Evolutionary conservation across 208 protist species (phyloP).

Genomic region (Jaenimonas drosophilae): DNA sequence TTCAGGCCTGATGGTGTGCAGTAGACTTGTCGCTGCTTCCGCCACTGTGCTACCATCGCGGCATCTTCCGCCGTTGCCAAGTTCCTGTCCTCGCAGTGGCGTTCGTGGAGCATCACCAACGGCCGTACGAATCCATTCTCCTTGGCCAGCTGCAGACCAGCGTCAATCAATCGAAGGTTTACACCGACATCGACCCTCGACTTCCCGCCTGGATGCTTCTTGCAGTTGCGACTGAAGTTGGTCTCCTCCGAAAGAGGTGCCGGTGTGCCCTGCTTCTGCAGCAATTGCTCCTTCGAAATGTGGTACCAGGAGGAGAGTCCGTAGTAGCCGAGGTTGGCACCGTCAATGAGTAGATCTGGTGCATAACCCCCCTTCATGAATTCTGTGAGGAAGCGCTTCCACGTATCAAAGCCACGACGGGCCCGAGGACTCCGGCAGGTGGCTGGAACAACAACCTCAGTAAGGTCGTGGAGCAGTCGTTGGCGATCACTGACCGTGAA

Average conservation of each 20-base stretch:
- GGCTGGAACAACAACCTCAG: constrained; percentile 20
- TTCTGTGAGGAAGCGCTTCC: constrained; percentile 3
- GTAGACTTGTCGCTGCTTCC: constrained; percentile 23
- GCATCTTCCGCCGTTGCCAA: constrained; percentile 5
- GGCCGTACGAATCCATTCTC: constrained; percentile 22
- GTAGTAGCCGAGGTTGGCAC: constrained; percentile 82
- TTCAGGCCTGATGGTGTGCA: constrained; percentile 50
- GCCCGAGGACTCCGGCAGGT: constrained; percentile 11
- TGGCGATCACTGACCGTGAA: constrained; percentile 35
- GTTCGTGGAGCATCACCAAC: constrained; percentile 67
- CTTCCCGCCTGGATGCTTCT: constrained; percentile 11
- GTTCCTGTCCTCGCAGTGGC: constrained; percentile 33
- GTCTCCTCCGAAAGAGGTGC: no score
- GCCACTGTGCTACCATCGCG: constrained; percentile 36
- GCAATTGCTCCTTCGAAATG: constrained; percentile 22
- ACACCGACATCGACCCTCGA: constrained; percentile 44
- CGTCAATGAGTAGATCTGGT: constrained; percentile 62
- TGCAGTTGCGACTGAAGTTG: no score
- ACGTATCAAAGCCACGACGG: constrained; percentile 16
- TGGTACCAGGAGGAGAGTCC: constrained; percentile 73
- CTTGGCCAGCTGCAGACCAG: constrained; percentile 25
- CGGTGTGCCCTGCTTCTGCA: not conserved
- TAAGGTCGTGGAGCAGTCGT: constrained; percentile 27
- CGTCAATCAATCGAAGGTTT: constrained; percentile 58
- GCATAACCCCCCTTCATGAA: constrained; percentile 5